These are phyloP conservation scores for Filobasidium floriforme DNA, from an alignment of 768 basidiomycete genomes.

Conservation along the genomic window DNA sequence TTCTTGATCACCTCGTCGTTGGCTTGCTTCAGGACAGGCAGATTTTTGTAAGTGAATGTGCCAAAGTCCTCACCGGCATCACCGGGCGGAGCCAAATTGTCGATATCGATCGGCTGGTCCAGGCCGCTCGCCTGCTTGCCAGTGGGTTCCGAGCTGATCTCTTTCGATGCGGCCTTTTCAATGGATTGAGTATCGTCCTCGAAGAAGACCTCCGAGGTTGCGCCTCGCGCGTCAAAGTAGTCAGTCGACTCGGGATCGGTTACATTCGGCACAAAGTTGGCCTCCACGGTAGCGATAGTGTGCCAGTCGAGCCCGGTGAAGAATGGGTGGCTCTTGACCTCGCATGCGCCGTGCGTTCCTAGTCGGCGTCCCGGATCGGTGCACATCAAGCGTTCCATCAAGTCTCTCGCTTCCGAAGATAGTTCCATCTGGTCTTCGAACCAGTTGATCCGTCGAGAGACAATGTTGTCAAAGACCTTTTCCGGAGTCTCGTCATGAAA, in stretches of 20 bases:
- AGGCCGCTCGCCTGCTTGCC: slow-evolving; percentile 12
- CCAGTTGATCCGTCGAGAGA: slow-evolving; percentile 90
- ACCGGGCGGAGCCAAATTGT: slow-evolving; percentile 46
- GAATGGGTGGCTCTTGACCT: slow-evolving; percentile 87
- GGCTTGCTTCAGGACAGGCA: slow-evolving; percentile 89
- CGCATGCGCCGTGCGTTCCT: slow-evolving; percentile 77
- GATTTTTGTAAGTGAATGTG: slow-evolving; percentile 95
- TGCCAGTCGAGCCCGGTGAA: slow-evolving; percentile 89
- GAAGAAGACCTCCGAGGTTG: slow-evolving; percentile 79
- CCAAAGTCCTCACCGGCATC: slow-evolving; percentile 93
- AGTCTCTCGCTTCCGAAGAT: slow-evolving; percentile 75
- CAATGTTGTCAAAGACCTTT: slow-evolving; percentile 95
- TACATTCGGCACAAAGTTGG: slow-evolving; percentile 90
- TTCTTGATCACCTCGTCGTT: slow-evolving; percentile 98
- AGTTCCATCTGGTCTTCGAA: slow-evolving; percentile 74
- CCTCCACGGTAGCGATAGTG: slow-evolving; percentile 75
- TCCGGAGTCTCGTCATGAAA: slow-evolving; percentile 97
- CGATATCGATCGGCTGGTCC: slow-evolving; percentile 31
- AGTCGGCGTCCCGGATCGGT: slow-evolving; percentile 70
- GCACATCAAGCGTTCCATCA: slow-evolving; percentile 78
- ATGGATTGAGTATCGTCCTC: slow-evolving; percentile 63
- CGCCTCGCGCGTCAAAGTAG: slow-evolving; percentile 95
- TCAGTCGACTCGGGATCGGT: slow-evolving; percentile 98
- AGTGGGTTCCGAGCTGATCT: neutral
- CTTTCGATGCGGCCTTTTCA: slow-evolving; percentile 11